Percentiles rank a stretch among this genome's conserved stretches.
Evolutionary conservation across 2,329 filamentous ascomycete species (phyloP).

Genomic region (Paraconiothyrium sp.): DNA sequence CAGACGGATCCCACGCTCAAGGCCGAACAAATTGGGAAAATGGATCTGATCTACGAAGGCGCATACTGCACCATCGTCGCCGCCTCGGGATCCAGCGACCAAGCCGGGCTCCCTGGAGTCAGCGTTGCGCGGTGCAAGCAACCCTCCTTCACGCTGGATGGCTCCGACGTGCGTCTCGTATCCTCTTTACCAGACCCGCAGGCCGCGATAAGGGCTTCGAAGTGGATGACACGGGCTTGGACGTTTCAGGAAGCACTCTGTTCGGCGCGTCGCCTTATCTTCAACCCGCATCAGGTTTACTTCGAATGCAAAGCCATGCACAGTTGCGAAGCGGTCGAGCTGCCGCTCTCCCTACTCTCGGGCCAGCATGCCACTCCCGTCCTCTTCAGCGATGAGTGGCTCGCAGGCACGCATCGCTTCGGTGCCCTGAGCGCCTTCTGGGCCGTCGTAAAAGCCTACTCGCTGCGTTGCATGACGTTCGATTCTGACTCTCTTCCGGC

Average conservation of each 20-base stretch:
- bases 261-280: constrained; percentile 23
- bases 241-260: constrained; percentile 25
- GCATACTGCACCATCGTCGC: constrained; percentile 20
- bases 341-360: constrained; percentile 13
- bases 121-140: constrained; percentile 8
- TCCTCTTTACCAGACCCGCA: constrained; percentile 22
- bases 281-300: constrained; percentile 25
- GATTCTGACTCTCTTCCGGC: constrained; percentile 17
- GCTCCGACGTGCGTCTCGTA: constrained; percentile 5
- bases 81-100: constrained; percentile 14
- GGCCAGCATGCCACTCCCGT: constrained; percentile 10
- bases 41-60: constrained; percentile 21
- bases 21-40: constrained; percentile 13
- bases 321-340: constrained; percentile 20
- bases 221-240: constrained; percentile 27
- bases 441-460: constrained; percentile 15
- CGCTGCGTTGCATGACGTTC: constrained; percentile 18
- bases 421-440: constrained; percentile 16
- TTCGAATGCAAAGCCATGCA: constrained; percentile 27
- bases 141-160: not conserved
- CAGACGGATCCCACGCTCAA: constrained; percentile 19
- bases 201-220: constrained; percentile 11
- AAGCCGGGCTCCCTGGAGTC: constrained; percentile 18
- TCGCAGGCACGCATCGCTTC: constrained; percentile 13
- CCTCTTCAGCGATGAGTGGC: constrained; percentile 19